Base-by-base conservation (phyloP, 1,284 basidiomycete genomes). In the Hemileia vastatrix region DNA sequence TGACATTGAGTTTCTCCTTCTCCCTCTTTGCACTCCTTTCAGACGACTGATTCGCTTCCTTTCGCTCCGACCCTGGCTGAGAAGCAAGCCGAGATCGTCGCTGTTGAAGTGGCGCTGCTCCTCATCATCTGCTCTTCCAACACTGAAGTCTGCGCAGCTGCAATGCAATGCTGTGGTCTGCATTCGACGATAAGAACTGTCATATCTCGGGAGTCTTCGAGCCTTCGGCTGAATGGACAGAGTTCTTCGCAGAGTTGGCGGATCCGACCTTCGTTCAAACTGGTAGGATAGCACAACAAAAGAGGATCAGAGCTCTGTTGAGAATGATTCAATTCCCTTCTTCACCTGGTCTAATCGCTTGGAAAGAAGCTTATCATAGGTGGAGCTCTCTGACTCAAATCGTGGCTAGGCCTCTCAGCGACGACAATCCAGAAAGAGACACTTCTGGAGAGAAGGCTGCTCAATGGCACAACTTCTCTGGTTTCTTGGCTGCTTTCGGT, bases 391-490 rank as follows among this genome's bases (percentile, higher is more conserved):
- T 87, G 32, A 73, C 71, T 9, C 66, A 64, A 52, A 44, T 71
- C 8, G 69, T 70, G 15, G 67, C 63, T 18, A 40, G 65, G 9
- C 49, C 65, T 54, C 43, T 64, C 8, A 69, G 88, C 84, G 88
- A 90, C 18, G 82, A 85, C 65, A 83, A 84, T 47, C 82, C 81
- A 64, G 74, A n/a, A n/a, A n/a, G n/a, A n/a, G n/a, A n/a, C 24
- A 56, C 65, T 2, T 67, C 66, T 6, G 6, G 9, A 44, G 69
- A 71, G 33, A 71, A 69, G 61, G n/a, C n/a, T n/a, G n/a, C n/a
- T n/a, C n/a, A 90, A 68, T 95, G 91, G 91, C 86, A 90, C 71
- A 91, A 94, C 74, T 79, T 90, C 21, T 86, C 88, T 0, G 79
- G 90, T 27, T 89, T 88, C 75, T 77, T 94, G 47, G 84, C 87